Base-by-base conservation (phyloP, 345 rosid genomes). In the Salix suchowensis region DNA sequence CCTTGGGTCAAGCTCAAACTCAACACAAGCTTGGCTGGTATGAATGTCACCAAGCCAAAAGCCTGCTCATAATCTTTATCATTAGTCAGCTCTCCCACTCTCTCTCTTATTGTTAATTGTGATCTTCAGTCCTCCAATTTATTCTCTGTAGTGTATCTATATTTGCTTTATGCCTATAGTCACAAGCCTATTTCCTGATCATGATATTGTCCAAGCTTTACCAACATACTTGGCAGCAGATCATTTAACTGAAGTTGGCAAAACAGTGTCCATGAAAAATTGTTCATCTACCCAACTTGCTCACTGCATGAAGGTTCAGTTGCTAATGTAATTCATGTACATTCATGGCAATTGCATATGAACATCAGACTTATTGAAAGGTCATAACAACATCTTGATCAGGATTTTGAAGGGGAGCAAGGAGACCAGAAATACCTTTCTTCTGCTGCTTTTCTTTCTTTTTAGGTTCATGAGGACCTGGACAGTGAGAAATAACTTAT, bases 381-480 rank as follows among this genome's bases (percentile, higher is more conserved):
- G 28, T 28, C 68, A 34, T 7, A 81, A 21, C 30, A 58, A 21
- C 36, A 48, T 42, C 64, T 44, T 26, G 21, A 70, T 16, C 23
- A 73, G 60, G 64, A 52, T 89, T 88, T 72, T 78, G 88, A 81
- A 88, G 88, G 48, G 91, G 90, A 61, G 84, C 82, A 79, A 88
- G 88, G 79, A 85, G 81, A 81, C 83, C 89, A 50, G 88, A 83
- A 40, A 40, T 76, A 81, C 88, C 87, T 68, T 69, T 87, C 89
- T 88, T 89, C 84, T 73, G 86, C 76, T 72, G 85, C 73, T 88
- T 88, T 65, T 85, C 93, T 73, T 89, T 79, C 81, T 72, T 82
- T 48, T 79, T 68, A 46, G 82, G 73, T 32, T 84, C 89, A 75
- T 84, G 79, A n/a, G 77, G 71, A 75, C 77, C 92, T 86, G 84